Evolutionary conservation across 1,284 basidiomycete species (phyloP).

Genomic region (Trichosporon asahii): DNA sequence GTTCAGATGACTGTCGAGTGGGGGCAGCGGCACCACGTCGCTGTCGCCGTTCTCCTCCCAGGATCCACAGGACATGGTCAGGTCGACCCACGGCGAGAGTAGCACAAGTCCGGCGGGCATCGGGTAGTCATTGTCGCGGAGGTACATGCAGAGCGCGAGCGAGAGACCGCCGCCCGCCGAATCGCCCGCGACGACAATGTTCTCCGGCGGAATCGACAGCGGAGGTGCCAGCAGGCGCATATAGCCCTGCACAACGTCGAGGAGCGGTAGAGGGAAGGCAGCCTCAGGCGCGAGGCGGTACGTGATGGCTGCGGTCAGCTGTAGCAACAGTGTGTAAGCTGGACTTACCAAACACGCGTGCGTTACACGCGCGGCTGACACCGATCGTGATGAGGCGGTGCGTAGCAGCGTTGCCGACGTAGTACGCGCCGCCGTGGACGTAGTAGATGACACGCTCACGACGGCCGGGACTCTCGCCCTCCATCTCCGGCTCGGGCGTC

Average conservation of each 20-base stretch:
- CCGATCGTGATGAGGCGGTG: slow-evolving; percentile 90
- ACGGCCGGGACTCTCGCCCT: slow-evolving; percentile 27
- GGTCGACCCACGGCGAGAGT: slow-evolving; percentile 91
- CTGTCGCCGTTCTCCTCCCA: slow-evolving; percentile 89
- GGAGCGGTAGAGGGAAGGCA: slow-evolving; percentile 86
- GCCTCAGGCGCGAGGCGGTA: slow-evolving; percentile 95
- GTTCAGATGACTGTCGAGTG: slow-evolving; percentile 80
- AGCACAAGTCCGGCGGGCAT: slow-evolving; percentile 77
- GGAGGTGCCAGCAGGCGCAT: slow-evolving; percentile 77
- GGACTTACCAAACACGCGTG: slow-evolving; percentile 83
- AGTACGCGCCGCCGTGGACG: slow-evolving; percentile 94
- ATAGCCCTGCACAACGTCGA: slow-evolving; percentile 85
- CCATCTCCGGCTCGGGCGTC: slow-evolving; percentile 27
- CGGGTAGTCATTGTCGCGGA: slow-evolving; percentile 77
- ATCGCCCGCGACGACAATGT: slow-evolving; percentile 84
- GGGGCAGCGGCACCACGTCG: slow-evolving; percentile 73
- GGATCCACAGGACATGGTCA: slow-evolving; percentile 93
- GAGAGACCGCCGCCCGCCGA: slow-evolving; percentile 88
- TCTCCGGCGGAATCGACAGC: slow-evolving; percentile 83
- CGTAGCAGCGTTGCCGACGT: slow-evolving; percentile 88
- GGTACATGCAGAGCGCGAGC: slow-evolving; percentile 84
- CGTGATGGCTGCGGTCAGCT: slow-evolving; percentile 67
- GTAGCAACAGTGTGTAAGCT: too few species aligned
- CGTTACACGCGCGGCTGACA: slow-evolving; percentile 82
- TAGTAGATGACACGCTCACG: slow-evolving; percentile 86